Percentiles rank a stretch among this genome's conserved stretches.
These are phyloP conservation scores for Nannochloris sp. DNA, from an alignment of 139 green algal genomes.

Conservation along the genomic window DNA sequence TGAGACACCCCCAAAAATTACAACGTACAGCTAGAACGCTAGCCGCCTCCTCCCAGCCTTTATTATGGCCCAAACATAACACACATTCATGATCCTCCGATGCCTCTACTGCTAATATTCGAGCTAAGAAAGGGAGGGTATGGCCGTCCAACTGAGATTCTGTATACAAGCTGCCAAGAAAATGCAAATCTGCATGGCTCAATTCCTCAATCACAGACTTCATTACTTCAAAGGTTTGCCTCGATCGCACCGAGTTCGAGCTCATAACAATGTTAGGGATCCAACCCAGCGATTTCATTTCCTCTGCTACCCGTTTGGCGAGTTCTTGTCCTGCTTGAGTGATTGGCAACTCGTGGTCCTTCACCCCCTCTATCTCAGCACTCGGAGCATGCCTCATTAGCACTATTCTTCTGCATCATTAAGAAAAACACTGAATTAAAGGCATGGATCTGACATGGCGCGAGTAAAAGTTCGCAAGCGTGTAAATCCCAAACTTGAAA, in stretches of 20 bases:
- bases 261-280: conserved; percentile 53
- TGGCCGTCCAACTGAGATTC: conserved; percentile 68
- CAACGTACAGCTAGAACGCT: conserved; percentile 35
- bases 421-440: not conserved
- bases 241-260: conserved; percentile 57
- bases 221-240: conserved; percentile 76
- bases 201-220: conserved; percentile 35
- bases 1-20: too few relatives aligned
- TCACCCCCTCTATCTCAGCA: conserved; percentile 15
- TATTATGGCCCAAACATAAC: conserved; percentile 80
- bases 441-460: too few relatives aligned
- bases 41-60: conserved; percentile 73
- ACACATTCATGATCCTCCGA: conserved; percentile 30
- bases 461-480: too few relatives aligned
- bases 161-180: conserved; percentile 72
- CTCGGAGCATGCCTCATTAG: conserved; percentile 74
- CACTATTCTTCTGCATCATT: conserved; percentile 45
- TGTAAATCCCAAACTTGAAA: too few relatives aligned
- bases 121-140: conserved; percentile 42
- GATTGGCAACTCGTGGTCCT: conserved; percentile 60
- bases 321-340: conserved; percentile 23
- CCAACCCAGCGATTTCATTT: conserved; percentile 51
- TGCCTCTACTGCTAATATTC: conserved; percentile 14
- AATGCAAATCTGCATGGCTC: conserved; percentile 41
- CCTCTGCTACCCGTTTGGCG: conserved; percentile 27